Percentiles rank a stretch among this genome's conserved stretches.
Evolutionary conservation across 352 stramenopile species (phyloP).

Genomic region (Phytophthora pini): DNA sequence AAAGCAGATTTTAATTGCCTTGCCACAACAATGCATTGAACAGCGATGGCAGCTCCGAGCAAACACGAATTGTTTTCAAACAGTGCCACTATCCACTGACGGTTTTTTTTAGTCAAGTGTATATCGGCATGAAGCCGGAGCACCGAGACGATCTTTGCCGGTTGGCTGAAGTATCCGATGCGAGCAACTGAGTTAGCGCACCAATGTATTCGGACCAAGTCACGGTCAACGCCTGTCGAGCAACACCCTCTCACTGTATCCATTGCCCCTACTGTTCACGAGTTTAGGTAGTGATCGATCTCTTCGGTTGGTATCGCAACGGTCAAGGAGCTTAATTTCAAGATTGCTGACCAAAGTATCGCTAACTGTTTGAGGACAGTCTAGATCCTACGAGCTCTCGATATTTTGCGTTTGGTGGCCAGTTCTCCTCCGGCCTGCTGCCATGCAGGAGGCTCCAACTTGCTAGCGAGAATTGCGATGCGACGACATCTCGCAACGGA

Average conservation of each 20-base stretch:
- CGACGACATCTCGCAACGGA: neutral
- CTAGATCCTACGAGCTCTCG: neutral
- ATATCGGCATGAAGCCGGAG: slow-evolving; percentile 1
- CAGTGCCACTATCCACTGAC: slow-evolving; percentile 2
- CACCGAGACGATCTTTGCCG: neutral
- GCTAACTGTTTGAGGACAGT: neutral
- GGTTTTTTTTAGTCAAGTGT: slow-evolving; percentile 7
- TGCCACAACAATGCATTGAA: neutral
- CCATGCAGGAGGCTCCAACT: neutral
- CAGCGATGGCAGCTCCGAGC: neutral
- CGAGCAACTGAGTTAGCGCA: slow-evolving; percentile 3
- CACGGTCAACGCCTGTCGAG: too few species aligned
- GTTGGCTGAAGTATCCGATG: neutral
- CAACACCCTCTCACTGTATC: too few species aligned
- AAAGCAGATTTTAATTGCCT: too few species aligned
- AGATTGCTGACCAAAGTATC: neutral
- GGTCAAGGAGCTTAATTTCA: too few species aligned
- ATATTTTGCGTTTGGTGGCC: neutral
- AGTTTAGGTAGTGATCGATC: too few species aligned
- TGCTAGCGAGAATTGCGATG: neutral
- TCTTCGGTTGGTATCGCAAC: too few species aligned
- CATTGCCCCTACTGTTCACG: too few species aligned
- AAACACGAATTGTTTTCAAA: neutral
- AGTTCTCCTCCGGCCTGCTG: neutral
- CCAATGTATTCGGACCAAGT: neutral